Base-by-base conservation (phyloP, 2,329 filamentous ascomycete genomes). In the Beauveria caledonica region DNA sequence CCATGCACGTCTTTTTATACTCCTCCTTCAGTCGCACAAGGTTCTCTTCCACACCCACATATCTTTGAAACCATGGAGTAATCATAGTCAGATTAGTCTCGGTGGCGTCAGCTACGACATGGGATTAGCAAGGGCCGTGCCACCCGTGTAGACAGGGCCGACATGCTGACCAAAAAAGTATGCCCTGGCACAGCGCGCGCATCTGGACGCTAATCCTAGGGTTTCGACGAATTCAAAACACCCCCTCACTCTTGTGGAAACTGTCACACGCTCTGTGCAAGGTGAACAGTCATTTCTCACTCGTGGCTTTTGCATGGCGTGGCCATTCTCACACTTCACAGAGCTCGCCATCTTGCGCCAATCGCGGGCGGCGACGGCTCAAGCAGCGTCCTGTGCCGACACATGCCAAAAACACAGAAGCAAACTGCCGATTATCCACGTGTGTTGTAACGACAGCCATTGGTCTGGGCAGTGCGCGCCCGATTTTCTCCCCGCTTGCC, bases 101-200 rank as follows among this genome's bases (percentile, higher is more conserved):
- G 21, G 46, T 25, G 52, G 57, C 49, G 57, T 59, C 57, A 59
- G 57, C 50, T 15, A 58, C 36, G 56, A 51, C 57, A 52, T 52
- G 57, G 57, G 48, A 58, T 58, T 50, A 42, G 46, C 56, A 58
- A 51, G 49, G 57, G 57, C 48, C 56, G 48, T 58, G 56, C 36
- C 13, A 59, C 48, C 48, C 56, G 48, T 52, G 48, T 40, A 29
- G 45, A 42, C 45, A 44, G 10, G 33, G 36, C n/a, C 44, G 11
- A 27, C 10, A 15, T 27, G 57, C 49, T 59, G 49, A 59, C 49
- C 23, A 36, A 52, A 19, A 29, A 27, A n/a, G n/a, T 15, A 21
- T 33, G 40, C 25, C 44, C 40, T 1, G 15, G 53, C 42, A 46
- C 53, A 56, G 51, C 27, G 51, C 9, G 21, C 19, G 46, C 11